Percentiles rank a stretch among this genome's conserved stretches.
These are phyloP conservation scores for Leccinum uliginosum DNA, from an alignment of 768 basidiomycete species.

Conservation along the genomic window DNA sequence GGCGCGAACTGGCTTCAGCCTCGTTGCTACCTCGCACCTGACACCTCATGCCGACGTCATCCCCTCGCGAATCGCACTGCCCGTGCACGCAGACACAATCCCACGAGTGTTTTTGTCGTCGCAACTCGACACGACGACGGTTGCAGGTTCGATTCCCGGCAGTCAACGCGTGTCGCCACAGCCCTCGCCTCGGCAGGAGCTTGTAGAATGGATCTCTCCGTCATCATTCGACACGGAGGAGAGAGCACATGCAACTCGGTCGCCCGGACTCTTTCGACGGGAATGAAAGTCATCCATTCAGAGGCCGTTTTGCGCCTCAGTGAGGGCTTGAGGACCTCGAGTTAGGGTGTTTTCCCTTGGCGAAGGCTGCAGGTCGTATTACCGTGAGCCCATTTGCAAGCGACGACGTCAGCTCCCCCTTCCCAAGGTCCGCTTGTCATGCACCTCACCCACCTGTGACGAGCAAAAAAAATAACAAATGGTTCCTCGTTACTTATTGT, in stretches of 20 bases:
- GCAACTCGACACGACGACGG: slow-evolving; percentile 8
- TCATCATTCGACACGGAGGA: slow-evolving; percentile 19
- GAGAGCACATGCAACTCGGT: slow-evolving; percentile 11
- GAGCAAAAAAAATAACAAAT: neutral
- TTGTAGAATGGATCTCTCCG: slow-evolving; percentile 21
- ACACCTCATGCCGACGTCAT: slow-evolving; percentile 24
- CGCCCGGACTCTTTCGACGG: slow-evolving; percentile 24
- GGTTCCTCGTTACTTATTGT: slow-evolving; percentile 9
- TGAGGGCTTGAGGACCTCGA: neutral
- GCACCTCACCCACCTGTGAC: neutral
- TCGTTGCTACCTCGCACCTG: slow-evolving; percentile 26
- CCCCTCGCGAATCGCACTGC: slow-evolving; percentile 21
- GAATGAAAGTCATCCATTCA: slow-evolving; percentile 23
- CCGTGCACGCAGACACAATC: slow-evolving; percentile 19
- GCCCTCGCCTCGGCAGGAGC: slow-evolving; percentile 27
- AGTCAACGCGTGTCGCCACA: slow-evolving; percentile 28
- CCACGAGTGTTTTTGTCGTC: slow-evolving; percentile 20
- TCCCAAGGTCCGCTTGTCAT: slow-evolving; percentile 6
- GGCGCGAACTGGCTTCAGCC: slow-evolving; percentile 27
- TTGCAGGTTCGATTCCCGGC: slow-evolving; percentile 10
- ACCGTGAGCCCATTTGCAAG: slow-evolving; percentile 1
- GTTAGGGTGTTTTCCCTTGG: slow-evolving; percentile 3
- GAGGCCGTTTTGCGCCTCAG: slow-evolving; percentile 2
- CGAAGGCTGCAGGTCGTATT: slow-evolving; percentile 5
- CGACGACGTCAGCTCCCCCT: slow-evolving; percentile 1